Evolutionary conservation across 2,329 filamentous ascomycete species (phyloP), one percentile per base, ranked within the genome.

Genomic region (Fusarium nematophilum): DNA sequence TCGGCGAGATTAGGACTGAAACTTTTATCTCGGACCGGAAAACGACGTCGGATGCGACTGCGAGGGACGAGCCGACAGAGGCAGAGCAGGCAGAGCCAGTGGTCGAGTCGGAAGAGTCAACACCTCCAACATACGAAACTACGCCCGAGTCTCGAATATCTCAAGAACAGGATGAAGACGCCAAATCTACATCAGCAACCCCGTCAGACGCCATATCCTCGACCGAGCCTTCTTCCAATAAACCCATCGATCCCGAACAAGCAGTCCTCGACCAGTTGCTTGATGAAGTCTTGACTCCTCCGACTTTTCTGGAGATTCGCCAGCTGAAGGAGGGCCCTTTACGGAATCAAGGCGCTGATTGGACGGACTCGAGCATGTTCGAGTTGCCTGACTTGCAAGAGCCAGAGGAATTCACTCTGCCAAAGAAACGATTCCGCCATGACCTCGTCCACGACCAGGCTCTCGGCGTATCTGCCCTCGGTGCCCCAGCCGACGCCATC

Each of bases 401-500:
- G 13, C 36, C 48, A 7, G 26, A 47, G 9, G 7, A 15, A 1
- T 40, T 8, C 9, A 11, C 17, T 25, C 17, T 34, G 9, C 36
- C 45, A 14, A 51, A 34, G 27, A 56, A 34, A 31, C 25, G 13
- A 13, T 65, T 72, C 11, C 61, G 54, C 6, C 63, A 75, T 49
- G 55, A 54, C 4, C 67, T 75, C 11, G 40, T 76, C 1, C 64
- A 67, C 4, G 68, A 73, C 18, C 60, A 69, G n/a, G 55, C 62
- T 21, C 57, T 79, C 6, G 70, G 69, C 1, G 64, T 75, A 13
- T 60, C 66, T 4, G 73, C 75, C 1, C 71, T 79, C 4, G 77
- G 77, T 15, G 52, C 68, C 26, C 70, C 70, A 3, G 77, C 78
- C 10, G 73, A 79, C 13, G 80, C 80, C 18, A 78, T 86, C 38